phyloP scores from a whole-genome alignment of 192 early-diverging fungal species.

The Lobosporangium transversale region DNA sequence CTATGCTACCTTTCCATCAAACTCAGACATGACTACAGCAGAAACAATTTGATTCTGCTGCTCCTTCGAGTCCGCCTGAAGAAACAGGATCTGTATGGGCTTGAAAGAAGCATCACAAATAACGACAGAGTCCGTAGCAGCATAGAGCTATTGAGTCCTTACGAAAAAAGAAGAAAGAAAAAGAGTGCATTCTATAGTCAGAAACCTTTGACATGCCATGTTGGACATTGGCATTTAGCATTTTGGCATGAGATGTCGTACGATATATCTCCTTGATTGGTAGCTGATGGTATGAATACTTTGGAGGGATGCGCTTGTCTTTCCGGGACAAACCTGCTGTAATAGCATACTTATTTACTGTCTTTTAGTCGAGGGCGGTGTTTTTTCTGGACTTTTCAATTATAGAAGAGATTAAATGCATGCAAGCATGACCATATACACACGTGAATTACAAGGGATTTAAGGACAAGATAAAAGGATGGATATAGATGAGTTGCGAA shows the following conservation, averaged over 20 bases:
- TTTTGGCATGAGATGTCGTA: constrained; percentile 20
- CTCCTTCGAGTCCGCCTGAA: constrained; percentile 37
- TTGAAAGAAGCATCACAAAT: constrained; percentile 59
- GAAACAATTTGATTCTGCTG: constrained; percentile 49
- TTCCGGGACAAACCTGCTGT: constrained; percentile 66
- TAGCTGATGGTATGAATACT: constrained; percentile 55
- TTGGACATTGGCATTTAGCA: too few relatives aligned
- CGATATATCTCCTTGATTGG: constrained; percentile 58
- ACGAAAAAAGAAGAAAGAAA: neutral
- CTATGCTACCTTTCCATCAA: constrained; percentile 53
- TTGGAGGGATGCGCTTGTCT: constrained; percentile 59
- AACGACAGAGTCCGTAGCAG: constrained; percentile 59
- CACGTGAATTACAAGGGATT: too few relatives aligned
- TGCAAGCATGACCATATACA: too few relatives aligned
- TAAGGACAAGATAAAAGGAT: too few relatives aligned
- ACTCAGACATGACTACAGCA: constrained; percentile 51
- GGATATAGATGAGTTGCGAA: too few relatives aligned
- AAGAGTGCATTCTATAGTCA: too few relatives aligned
- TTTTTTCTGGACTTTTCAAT: too few relatives aligned
- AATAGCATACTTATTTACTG: too few relatives aligned
- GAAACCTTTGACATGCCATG: too few relatives aligned
- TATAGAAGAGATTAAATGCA: too few relatives aligned
- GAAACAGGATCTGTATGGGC: constrained; percentile 54
- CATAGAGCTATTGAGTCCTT: constrained; percentile 56
- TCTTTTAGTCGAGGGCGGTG: too few relatives aligned